phyloP scores from a whole-genome alignment of 805 yeast genomes.

The Barnettozyma botsteinii region DNA sequence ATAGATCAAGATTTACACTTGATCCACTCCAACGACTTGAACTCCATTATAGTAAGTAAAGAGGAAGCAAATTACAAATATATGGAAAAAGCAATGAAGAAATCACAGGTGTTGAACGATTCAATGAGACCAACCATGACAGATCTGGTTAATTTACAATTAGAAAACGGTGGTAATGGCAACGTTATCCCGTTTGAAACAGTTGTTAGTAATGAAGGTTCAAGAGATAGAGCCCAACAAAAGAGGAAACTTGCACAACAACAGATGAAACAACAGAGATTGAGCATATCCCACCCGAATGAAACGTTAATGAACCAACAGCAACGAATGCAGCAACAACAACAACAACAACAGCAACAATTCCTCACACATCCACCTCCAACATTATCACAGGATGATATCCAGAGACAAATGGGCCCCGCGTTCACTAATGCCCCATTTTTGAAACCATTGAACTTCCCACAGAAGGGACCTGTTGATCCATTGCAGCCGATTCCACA shows the following conservation, averaged over 20 bases:
- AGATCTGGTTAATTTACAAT: conserved; percentile 23
- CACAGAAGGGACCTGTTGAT: neutral
- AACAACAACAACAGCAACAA: neutral
- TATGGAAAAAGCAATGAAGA: conserved; percentile 17
- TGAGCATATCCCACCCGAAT: no score
- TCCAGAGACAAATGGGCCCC: no score
- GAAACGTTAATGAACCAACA: no score
- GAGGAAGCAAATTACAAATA: conserved; percentile 20
- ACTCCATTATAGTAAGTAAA: conserved; percentile 12
- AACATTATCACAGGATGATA: no score
- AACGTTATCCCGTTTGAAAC: conserved; percentile 1
- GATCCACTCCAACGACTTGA: conserved; percentile 3
- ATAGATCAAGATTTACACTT: conserved; percentile 14
- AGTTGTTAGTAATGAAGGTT: conserved; percentile 1
- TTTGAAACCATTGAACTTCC: neutral
- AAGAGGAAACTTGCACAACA: no score
- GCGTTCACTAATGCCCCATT: no score
- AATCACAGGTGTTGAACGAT: conserved; percentile 7
- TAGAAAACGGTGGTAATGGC: conserved; percentile 14
- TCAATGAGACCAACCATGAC: conserved; percentile 21
- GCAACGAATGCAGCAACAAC: neutral
- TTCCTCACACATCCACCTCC: neutral
- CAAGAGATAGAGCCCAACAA: neutral
- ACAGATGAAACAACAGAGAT: no score
- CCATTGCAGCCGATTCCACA: no score